A percentile compares a stretch with the other conserved stretches of the same genome.
Evolutionary conservation across 768 basidiomycete genomes (phyloP).

Genomic region (Mycena metata): DNA sequence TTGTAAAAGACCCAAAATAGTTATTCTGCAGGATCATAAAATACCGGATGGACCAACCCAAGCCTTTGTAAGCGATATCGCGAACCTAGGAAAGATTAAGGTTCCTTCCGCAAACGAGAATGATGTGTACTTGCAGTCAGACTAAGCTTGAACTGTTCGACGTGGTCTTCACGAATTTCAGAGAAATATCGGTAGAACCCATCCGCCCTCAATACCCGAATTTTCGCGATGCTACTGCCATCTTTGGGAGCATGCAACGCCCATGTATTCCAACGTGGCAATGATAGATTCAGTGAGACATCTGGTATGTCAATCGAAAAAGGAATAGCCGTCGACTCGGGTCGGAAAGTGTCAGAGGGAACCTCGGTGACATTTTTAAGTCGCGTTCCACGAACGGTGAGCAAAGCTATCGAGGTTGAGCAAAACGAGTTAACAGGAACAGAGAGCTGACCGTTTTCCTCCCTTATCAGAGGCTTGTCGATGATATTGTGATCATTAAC

Average conservation of each 20-base stretch:
- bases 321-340: slow-evolving; percentile 74
- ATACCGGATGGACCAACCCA: slow-evolving; percentile 92
- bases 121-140: slow-evolving; percentile 64
- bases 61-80: slow-evolving; percentile 72
- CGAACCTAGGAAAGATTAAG: slow-evolving; percentile 54
- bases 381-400: slow-evolving; percentile 72
- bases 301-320: slow-evolving; percentile 75
- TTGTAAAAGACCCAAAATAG: slow-evolving; percentile 94
- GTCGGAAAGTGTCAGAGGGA: slow-evolving; percentile 79
- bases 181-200: slow-evolving; percentile 84
- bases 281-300: slow-evolving; percentile 67
- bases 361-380: slow-evolving; percentile 68
- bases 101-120: background rate
- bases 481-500: slow-evolving; percentile 98
- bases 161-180: slow-evolving; percentile 73
- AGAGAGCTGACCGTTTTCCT: slow-evolving; percentile 81
- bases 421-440: slow-evolving; percentile 2
- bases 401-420: slow-evolving; percentile 66
- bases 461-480: slow-evolving; percentile 82
- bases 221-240: slow-evolving; percentile 72
- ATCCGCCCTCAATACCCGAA: slow-evolving; percentile 67
- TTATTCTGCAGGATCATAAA: slow-evolving; percentile 93
- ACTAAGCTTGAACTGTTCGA: slow-evolving; percentile 82
- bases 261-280: slow-evolving; percentile 93
- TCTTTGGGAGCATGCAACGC: slow-evolving; percentile 73